Conservation (phyloP, 352 stramenopile species). For the Phytophthora cryptogea region DNA sequence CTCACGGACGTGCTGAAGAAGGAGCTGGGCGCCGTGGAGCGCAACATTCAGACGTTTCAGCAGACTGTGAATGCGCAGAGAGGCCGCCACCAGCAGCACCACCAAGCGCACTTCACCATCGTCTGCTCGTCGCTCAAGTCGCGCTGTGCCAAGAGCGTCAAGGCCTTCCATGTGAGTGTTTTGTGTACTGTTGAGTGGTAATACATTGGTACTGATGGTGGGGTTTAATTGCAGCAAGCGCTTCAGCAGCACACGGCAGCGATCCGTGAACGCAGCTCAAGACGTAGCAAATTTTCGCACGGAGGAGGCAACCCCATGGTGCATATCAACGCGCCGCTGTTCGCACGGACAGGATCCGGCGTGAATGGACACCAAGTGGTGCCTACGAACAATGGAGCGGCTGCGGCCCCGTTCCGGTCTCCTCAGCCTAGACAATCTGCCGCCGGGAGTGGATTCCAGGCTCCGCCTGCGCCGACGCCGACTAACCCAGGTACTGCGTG, state of each 20-base stretch:
- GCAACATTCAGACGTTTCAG: slow-evolving; percentile 74
- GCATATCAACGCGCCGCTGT: slow-evolving; percentile 81
- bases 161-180: slow-evolving; percentile 71
- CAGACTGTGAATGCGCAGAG: slow-evolving; percentile 55
- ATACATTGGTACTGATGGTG: slow-evolving; percentile 9
- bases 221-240: slow-evolving; percentile 43
- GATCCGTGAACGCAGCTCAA: slow-evolving; percentile 77
- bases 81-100: slow-evolving; percentile 61
- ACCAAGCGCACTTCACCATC: slow-evolving; percentile 82
- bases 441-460: slow-evolving; percentile 23
- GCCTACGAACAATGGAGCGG: slow-evolving; percentile 24
- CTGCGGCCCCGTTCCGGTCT: slow-evolving; percentile 30
- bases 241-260: slow-evolving; percentile 66
- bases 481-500: slow-evolving; percentile 29
- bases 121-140: slow-evolving; percentile 81
- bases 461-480: slow-evolving; percentile 15
- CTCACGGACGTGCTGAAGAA: slow-evolving; percentile 84
- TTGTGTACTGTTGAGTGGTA: not conserved
- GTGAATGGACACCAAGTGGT: slow-evolving; percentile 26
- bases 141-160: slow-evolving; percentile 80
- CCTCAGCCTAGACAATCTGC: slow-evolving; percentile 17
- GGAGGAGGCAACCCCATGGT: slow-evolving; percentile 73
- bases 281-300: slow-evolving; percentile 84
- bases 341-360: slow-evolving; percentile 47
- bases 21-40: slow-evolving; percentile 62